phyloP scores from a whole-genome alignment of 2,329 filamentous ascomycete species.

The Penicillium sp. region DNA sequence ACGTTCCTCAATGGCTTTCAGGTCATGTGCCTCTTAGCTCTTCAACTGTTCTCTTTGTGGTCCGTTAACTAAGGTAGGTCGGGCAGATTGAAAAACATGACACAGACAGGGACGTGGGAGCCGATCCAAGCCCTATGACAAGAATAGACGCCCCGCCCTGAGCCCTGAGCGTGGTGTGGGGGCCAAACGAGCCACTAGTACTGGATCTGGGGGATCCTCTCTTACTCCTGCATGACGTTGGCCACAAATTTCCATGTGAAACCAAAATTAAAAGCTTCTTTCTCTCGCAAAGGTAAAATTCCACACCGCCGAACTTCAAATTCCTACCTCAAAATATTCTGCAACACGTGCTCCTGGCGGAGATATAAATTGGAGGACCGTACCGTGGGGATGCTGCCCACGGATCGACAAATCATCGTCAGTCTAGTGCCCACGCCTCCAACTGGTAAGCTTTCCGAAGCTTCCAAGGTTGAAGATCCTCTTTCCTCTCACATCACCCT shows the following conservation, averaged over 20 bases:
- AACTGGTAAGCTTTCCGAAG: constrained; percentile 7
- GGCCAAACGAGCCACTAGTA: neutral
- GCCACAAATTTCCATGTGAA: neutral
- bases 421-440: constrained; percentile 17
- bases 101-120: neutral
- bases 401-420: constrained; percentile 26
- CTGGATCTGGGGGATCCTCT: neutral
- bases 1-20: neutral
- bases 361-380: constrained; percentile 4
- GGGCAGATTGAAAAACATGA: too few relatives aligned
- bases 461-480: constrained; percentile 1
- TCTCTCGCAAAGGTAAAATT: neutral
- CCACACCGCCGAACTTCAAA: constrained; percentile 4
- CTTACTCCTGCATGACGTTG: constrained; percentile 2
- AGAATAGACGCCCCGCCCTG: neutral
- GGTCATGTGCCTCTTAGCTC: neutral
- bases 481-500: constrained; percentile 3
- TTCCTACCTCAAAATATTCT: neutral
- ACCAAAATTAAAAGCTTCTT: neutral
- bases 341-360: neutral
- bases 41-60: neutral
- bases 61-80: too few relatives aligned
- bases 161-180: neutral
- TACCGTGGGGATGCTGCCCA: constrained; percentile 7
- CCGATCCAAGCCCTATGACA: neutral